Conservation (phyloP, 2,329 filamentous ascomycete species). For the Nemania bipapillata region DNA sequence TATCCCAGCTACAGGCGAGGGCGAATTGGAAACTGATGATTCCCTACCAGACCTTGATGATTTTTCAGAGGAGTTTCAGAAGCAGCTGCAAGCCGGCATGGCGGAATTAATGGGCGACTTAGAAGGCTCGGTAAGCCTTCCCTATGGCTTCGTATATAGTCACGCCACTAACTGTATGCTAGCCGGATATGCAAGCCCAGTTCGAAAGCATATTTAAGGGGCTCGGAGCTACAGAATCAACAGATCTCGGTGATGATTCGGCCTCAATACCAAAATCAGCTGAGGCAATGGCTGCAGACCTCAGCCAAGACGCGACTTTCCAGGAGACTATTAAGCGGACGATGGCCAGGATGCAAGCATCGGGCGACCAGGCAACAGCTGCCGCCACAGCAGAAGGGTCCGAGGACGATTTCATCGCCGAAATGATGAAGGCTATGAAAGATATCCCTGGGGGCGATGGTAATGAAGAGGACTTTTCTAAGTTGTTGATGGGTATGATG, state of each 20-base stretch:
- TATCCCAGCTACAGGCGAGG: conserved; percentile 36
- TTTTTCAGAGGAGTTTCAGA: conserved; percentile 79
- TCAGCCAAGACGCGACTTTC: conserved; percentile 74
- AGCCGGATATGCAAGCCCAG: conserved; percentile 79
- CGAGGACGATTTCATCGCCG: conserved; percentile 84
- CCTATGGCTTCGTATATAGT: not conserved
- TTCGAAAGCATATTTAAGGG: conserved; percentile 83
- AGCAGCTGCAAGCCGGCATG: conserved; percentile 91
- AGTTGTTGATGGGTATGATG: conserved; percentile 98
- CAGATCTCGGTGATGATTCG: conserved; percentile 45
- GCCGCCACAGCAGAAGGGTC: conserved; percentile 73
- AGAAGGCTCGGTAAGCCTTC: conserved; percentile 64
- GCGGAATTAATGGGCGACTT: conserved; percentile 80
- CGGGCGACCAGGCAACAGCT: conserved; percentile 84
- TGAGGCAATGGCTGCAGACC: conserved; percentile 49
- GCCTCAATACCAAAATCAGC: conserved; percentile 44
- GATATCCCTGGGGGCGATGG: conserved; percentile 66
- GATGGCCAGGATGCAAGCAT: conserved; percentile 95
- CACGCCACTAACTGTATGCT: conserved; percentile 18
- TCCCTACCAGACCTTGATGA: conserved; percentile 54
- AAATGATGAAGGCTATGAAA: conserved; percentile 90
- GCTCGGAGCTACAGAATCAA: conserved; percentile 63
- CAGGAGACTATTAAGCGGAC: conserved; percentile 92
- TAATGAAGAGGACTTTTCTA: conserved; percentile 86
- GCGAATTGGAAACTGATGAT: conserved; percentile 43